Conservation (phyloP, 352 stramenopile species). For the Pseudoperonospora humuli region DNA sequence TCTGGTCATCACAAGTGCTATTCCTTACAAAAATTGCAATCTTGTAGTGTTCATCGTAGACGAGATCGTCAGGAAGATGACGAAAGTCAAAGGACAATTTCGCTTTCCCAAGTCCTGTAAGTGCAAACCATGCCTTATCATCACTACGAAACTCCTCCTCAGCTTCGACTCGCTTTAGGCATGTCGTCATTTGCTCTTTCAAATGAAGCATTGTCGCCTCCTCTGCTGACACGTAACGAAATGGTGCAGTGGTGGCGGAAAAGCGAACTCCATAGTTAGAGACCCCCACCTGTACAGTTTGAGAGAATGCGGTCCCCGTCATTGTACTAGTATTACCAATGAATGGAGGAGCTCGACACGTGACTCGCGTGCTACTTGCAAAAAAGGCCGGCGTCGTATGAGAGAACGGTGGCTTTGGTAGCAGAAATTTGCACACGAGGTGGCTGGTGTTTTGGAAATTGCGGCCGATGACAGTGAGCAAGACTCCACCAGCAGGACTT, state of each 20-base stretch:
- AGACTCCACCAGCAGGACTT: constrained; percentile 27
- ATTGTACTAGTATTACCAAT: constrained; percentile 17
- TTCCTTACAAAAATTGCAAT: constrained; percentile 93
- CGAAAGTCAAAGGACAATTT: constrained; percentile 92
- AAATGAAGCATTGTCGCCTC: constrained; percentile 35
- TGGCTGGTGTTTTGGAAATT: constrained; percentile 88
- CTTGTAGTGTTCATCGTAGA: constrained; percentile 94
- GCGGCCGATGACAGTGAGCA: constrained; percentile 90
- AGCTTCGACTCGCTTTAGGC: constrained; percentile 13
- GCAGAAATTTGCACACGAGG: constrained; percentile 83
- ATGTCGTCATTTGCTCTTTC: constrained; percentile 31
- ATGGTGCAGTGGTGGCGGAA: constrained; percentile 45
- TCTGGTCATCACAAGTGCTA: constrained; percentile 86
- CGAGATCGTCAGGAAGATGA: constrained; percentile 84
- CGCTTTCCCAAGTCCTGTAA: constrained; percentile 88
- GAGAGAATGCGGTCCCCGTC: constrained; percentile 9
- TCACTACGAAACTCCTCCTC: constrained; percentile 80
- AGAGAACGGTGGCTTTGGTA: constrained; percentile 9
- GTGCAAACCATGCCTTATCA: constrained; percentile 89
- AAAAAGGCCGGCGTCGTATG: constrained; percentile 46
- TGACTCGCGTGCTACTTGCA: constrained; percentile 73
- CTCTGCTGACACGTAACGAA: constrained; percentile 32
- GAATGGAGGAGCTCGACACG: constrained; percentile 68
- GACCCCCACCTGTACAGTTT: constrained; percentile 47
- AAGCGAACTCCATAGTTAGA: constrained; percentile 80